Evolutionary conservation across 805 yeast species (phyloP).

Genomic region (Candida vaughaniae): DNA sequence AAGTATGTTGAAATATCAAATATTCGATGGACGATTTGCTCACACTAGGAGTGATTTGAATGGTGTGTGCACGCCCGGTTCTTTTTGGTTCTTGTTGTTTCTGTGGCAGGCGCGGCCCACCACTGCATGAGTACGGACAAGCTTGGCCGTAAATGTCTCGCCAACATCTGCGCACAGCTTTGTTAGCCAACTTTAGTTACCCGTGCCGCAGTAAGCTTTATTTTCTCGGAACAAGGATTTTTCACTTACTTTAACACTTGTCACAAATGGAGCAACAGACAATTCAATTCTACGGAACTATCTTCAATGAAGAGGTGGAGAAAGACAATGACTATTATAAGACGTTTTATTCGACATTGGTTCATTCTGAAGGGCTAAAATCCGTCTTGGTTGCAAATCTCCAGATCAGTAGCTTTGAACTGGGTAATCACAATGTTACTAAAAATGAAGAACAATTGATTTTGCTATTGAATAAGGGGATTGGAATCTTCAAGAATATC

Average conservation of each 20-base stretch:
- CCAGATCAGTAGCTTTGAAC: constrained; percentile 1
- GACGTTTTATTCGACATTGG: constrained; percentile 22
- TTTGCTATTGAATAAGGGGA: constrained; percentile 4
- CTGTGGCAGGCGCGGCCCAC: no score
- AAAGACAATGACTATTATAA: constrained; percentile 22
- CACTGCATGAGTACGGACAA: no score
- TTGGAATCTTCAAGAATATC: constrained; percentile 3
- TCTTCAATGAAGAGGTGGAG: constrained; percentile 18
- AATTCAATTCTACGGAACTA: constrained; percentile 19
- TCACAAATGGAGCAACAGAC: constrained; percentile 9
- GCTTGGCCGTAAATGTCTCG: no score
- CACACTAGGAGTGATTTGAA: no score
- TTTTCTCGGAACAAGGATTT: no score
- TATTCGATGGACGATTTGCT: no score
- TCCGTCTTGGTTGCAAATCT: constrained; percentile 22
- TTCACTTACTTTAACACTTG: background rate
- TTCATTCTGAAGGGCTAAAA: constrained; percentile 23
- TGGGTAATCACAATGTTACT: background rate
- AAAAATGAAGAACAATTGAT: background rate
- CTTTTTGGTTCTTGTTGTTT: no score
- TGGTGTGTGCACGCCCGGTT: no score
- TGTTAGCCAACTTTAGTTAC: no score
- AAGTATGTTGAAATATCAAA: no score
- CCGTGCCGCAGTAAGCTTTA: no score
- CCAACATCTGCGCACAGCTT: no score